A percentile compares a stretch with the other conserved stretches of the same genome.
Conservation (phyloP, 306 rosid species). For the Vigna hirtella region DNA sequence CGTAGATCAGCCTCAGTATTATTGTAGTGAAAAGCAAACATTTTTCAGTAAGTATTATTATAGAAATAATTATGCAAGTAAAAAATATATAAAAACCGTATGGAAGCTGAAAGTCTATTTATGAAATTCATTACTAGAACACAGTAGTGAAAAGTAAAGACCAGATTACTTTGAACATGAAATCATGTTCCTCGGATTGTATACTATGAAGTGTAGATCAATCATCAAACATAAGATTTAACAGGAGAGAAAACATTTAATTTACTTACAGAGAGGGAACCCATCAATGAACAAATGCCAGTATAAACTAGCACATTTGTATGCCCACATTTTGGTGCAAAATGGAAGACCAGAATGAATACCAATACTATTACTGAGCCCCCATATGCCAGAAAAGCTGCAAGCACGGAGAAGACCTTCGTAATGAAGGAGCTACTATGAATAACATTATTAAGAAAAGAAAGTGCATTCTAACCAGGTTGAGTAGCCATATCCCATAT, state of each 20-base stretch:
- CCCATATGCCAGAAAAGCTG: slow-evolving; percentile 81
- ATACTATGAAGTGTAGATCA: slow-evolving; percentile 13
- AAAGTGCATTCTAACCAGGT: slow-evolving; percentile 63
- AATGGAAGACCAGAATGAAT: slow-evolving; percentile 77
- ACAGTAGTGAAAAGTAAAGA: background rate
- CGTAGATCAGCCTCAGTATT: slow-evolving; percentile 9
- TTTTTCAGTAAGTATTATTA: slow-evolving; percentile 14
- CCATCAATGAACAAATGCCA: slow-evolving; percentile 92
- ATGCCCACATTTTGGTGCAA: slow-evolving; percentile 81
- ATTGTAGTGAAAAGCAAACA: slow-evolving; percentile 34
- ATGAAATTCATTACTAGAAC: slow-evolving; percentile 15
- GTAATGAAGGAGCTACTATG: slow-evolving; percentile 32
- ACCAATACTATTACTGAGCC: slow-evolving; percentile 73
- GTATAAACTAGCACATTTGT: slow-evolving; percentile 74
- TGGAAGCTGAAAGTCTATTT: slow-evolving; percentile 21
- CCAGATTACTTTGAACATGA: slow-evolving; percentile 23
- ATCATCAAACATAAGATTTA: slow-evolving; percentile 30
- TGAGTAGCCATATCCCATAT: slow-evolving; percentile 90
- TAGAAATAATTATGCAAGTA: slow-evolving; percentile 22
- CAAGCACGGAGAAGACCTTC: slow-evolving; percentile 31
- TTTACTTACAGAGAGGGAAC: slow-evolving; percentile 80
- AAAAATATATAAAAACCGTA: slow-evolving; percentile 11
- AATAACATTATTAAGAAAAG: slow-evolving; percentile 7
- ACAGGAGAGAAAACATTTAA: slow-evolving; percentile 1
- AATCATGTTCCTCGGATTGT: background rate